Evolutionary conservation across 768 basidiomycete genomes (phyloP), one percentile per base, ranked within the genome.

Genomic region (Termitomyces sp.): DNA sequence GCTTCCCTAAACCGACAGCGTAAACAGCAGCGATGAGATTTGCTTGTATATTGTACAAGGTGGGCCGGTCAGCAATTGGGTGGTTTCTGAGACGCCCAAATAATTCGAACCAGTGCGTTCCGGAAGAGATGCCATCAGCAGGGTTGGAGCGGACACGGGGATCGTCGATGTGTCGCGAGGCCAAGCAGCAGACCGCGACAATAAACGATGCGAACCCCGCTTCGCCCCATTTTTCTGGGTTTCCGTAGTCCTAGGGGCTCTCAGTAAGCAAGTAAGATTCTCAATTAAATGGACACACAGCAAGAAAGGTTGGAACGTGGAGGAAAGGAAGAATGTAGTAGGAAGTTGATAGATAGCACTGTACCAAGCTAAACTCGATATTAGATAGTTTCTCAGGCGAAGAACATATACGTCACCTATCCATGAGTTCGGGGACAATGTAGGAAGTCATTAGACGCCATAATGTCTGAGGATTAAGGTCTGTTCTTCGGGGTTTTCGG

Each of bases 141-240:
- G 92, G 85, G 66, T 92, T 86, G 3, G 90, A 82, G 47, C 93
- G 85, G 23, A 95, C 92, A 44, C 94, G 86, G 21, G 88, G 86
- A 71, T 96, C 95, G 67, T 97, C 94, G 61, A 95, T 89, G 69
- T 97, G 95, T 41, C 95, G 82, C 3, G 93, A 95, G 0, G 93
- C 88, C 5, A 97, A 80, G 62, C 93, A 95, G 67, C 94, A 96
- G 34, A 95, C 79, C 1, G 93, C 83, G n/a, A 96, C 92, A 59
- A 96, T 91, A 68, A 95, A 95, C 10, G 93, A 87, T 40, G 90
- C 92, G 66, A 97, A 97, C 9, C 95, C 95, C 8, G 95, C 92
- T 71, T 95, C 93, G 49, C 88, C 91, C 94, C 95, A 96, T 77
- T 95, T 95, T 71, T 85, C 83, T 50, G 95, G 95, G 62, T 94